phyloP scores from a whole-genome alignment of 345 rosid species.

The Bretschneidera sinensis region DNA sequence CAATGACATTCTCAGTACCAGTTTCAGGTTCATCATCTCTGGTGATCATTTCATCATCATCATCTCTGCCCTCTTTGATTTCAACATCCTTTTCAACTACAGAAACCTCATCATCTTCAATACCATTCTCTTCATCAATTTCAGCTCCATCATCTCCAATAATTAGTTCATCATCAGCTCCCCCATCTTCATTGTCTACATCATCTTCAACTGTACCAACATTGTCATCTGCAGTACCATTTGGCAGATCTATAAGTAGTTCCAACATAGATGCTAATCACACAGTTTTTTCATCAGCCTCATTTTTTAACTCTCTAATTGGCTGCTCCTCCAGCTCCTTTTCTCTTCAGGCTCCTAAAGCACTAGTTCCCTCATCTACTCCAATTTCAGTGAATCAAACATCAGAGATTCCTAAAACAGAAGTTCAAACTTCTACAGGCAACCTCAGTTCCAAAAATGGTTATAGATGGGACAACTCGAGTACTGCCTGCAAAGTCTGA shows the following conservation, averaged over 20 bases:
- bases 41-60: no score
- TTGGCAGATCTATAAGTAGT: slow-evolving; percentile 27
- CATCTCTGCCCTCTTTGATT: neutral
- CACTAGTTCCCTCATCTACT: slow-evolving; percentile 17
- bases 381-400: slow-evolving; percentile 25
- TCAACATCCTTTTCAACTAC: slow-evolving; percentile 17
- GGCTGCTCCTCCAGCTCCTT: slow-evolving; percentile 28
- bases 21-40: no score
- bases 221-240: slow-evolving; percentile 30
- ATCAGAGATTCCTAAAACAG: slow-evolving; percentile 32
- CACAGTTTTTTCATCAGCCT: slow-evolving; percentile 18
- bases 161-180: slow-evolving; percentile 24
- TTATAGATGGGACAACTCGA: slow-evolving; percentile 23
- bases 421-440: slow-evolving; percentile 30
- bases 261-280: slow-evolving; percentile 30
- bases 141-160: slow-evolving; percentile 38
- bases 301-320: slow-evolving; percentile 24
- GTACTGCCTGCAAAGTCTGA: slow-evolving; percentile 25
- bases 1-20: no score
- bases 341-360: slow-evolving; percentile 32
- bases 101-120: slow-evolving; percentile 16
- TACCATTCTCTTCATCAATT: slow-evolving; percentile 27
- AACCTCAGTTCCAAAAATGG: slow-evolving; percentile 23
- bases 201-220: slow-evolving; percentile 26
- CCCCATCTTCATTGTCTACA: slow-evolving; percentile 27